Percentiles rank a stretch among this genome's conserved stretches.
These are phyloP conservation scores for Talaromyces sp. DNA, from an alignment of 2,329 filamentous ascomycete genomes.

Conservation along the genomic window DNA sequence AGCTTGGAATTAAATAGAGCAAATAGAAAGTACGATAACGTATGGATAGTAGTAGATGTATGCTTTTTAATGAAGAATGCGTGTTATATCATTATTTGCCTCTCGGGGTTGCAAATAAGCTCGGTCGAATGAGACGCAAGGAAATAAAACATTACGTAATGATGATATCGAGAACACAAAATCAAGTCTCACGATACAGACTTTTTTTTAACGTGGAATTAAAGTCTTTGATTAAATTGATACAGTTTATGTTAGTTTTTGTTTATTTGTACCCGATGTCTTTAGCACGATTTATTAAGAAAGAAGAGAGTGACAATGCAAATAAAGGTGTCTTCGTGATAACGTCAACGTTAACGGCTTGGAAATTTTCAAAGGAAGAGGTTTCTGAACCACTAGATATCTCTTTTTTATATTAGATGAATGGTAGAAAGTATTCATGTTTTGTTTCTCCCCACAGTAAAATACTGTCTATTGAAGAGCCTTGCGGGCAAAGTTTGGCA, in stretches of 20 bases:
- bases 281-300: background rate
- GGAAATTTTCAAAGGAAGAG: background rate
- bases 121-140: no score
- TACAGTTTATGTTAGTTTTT: background rate
- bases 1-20: no score
- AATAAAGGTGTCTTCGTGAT: background rate
- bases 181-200: no score
- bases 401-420: background rate
- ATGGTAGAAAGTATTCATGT: background rate
- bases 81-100: no score
- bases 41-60: no score
- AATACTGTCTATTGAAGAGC: constrained; percentile 35
- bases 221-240: no score
- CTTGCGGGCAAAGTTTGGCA: constrained; percentile 90
- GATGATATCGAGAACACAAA: no score
- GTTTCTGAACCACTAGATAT: background rate
- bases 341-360: background rate
- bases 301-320: background rate
- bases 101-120: no score
- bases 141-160: no score
- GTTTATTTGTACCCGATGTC: background rate
- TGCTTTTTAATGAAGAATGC: no score
- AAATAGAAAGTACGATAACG: no score
- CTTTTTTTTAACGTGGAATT: no score
- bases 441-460: background rate